phyloP scores from a whole-genome alignment of 345 rosid species.

The Salix arbutifolia region DNA sequence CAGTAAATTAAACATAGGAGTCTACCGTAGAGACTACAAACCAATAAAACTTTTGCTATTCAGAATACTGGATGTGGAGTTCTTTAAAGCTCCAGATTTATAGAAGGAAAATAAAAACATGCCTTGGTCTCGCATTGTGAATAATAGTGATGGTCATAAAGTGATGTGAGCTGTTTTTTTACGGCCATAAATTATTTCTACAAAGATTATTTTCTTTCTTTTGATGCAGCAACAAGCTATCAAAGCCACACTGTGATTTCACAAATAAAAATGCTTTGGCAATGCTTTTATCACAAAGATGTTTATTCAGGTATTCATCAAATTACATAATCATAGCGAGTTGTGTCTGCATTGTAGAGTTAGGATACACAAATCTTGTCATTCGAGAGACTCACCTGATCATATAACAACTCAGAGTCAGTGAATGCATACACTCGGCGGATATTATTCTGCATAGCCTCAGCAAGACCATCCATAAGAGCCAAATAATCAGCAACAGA shows the following conservation, averaged over 20 bases:
- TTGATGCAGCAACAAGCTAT: not conserved
- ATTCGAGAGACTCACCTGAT: slow-evolving; percentile 51
- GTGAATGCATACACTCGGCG: slow-evolving; percentile 66
- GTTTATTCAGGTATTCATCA: not conserved
- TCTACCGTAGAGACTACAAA: not conserved
- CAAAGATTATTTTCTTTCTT: not conserved
- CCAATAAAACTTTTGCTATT: not conserved
- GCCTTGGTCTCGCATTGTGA: not conserved
- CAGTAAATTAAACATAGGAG: not conserved
- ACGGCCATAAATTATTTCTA: not conserved
- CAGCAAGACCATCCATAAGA: slow-evolving; percentile 74
- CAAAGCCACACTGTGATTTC: not conserved
- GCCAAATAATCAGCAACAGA: slow-evolving; percentile 84
- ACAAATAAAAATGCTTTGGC: not conserved
- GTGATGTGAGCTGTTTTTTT: not conserved
- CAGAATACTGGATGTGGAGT: not conserved
- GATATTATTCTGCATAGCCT: slow-evolving; percentile 57
- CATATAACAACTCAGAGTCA: slow-evolving; percentile 56
- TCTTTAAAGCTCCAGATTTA: not conserved
- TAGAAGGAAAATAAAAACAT: not conserved
- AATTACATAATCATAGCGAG: not conserved
- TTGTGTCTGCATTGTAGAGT: not conserved
- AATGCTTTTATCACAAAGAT: not conserved
- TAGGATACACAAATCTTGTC: not conserved
- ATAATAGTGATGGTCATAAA: not conserved